These are phyloP conservation scores for Capillidium heterosporum DNA, from an alignment of 371 early-diverging fungal species.

Conservation along the genomic window DNA sequence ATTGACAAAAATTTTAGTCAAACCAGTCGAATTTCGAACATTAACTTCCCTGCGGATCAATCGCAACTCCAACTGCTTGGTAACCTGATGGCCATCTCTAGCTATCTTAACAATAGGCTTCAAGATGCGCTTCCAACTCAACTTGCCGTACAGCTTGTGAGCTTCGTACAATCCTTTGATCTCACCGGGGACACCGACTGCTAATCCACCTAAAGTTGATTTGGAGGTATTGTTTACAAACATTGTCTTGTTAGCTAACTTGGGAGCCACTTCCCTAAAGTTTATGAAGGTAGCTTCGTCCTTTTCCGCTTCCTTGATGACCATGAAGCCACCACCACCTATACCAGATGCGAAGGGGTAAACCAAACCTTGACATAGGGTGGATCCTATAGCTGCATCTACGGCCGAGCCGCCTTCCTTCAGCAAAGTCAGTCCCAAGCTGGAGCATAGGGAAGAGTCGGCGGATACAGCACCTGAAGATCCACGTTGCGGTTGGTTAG, in stretches of 20 bases:
- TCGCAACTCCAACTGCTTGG: constrained; percentile 6
- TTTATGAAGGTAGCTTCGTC: constrained; percentile 26
- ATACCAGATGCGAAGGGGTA: constrained; percentile 92
- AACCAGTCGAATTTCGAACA: not conserved
- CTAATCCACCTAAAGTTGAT: constrained; percentile 57
- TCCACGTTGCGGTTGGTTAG: not conserved
- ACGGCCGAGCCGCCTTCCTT: constrained; percentile 92
- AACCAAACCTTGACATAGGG: constrained; percentile 84
- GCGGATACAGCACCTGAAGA: not conserved
- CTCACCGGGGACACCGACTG: constrained; percentile 69
- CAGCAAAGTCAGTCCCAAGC: constrained; percentile 25
- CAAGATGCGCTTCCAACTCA: constrained; percentile 77
- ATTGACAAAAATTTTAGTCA: not conserved
- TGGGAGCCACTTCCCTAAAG: constrained; percentile 82
- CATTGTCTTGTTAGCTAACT: constrained; percentile 48
- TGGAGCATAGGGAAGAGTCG: not conserved
- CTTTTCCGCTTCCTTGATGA: not conserved
- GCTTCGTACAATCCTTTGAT: constrained; percentile 8
- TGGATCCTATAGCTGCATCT: constrained; percentile 89
- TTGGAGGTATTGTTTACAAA: constrained; percentile 26
- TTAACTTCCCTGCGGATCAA: not conserved
- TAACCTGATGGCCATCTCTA: constrained; percentile 58
- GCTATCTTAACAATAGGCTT: constrained; percentile 62
- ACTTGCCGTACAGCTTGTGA: constrained; percentile 34
- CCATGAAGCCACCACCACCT: constrained; percentile 19